Evolutionary conservation across 805 yeast species (phyloP).

Genomic region (Saccharomycopsis sp.): DNA sequence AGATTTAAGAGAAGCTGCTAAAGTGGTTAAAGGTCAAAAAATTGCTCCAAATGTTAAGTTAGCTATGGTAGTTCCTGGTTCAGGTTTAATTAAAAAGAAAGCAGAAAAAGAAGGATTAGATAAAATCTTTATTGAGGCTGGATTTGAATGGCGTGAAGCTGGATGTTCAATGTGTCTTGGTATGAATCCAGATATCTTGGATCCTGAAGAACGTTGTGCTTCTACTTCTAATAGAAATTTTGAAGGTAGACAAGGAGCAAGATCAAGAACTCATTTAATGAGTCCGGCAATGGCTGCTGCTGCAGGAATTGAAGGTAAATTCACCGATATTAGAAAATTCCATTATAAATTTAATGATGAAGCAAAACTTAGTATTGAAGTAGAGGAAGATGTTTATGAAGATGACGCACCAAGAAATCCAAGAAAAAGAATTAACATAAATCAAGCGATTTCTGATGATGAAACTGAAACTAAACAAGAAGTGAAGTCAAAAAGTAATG

Average conservation of each 20-base stretch:
- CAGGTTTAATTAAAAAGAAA: conserved; percentile 86
- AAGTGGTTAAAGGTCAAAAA: conserved; percentile 81
- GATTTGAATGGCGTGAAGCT: conserved; percentile 98
- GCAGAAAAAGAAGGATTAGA: conserved; percentile 95
- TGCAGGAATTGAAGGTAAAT: conserved; percentile 86
- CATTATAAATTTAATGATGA: conserved; percentile 46
- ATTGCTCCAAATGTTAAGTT: conserved; percentile 72
- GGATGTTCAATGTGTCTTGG: conserved; percentile 99
- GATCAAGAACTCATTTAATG: conserved; percentile 92
- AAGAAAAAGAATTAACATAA: conserved; percentile 1
- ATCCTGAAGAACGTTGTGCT: conserved; percentile 96
- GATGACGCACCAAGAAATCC: background rate
- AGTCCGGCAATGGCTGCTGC: conserved; percentile 99
- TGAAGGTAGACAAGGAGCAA: conserved; percentile 98
- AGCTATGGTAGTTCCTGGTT: conserved; percentile 94
- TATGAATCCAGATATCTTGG: conserved; percentile 96
- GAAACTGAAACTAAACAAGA: conserved; percentile 25
- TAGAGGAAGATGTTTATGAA: conserved; percentile 20
- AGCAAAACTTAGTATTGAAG: conserved; percentile 34
- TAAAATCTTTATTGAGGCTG: conserved; percentile 82
- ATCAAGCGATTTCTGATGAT: conserved; percentile 34
- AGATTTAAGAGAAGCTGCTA: conserved; percentile 92
- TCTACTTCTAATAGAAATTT: conserved; percentile 98
- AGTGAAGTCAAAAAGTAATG: conserved; percentile 15
- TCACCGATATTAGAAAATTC: conserved; percentile 82